Evolutionary conservation across 1,284 basidiomycete genomes (phyloP).

Genomic region (Rhizopogon parksii): DNA sequence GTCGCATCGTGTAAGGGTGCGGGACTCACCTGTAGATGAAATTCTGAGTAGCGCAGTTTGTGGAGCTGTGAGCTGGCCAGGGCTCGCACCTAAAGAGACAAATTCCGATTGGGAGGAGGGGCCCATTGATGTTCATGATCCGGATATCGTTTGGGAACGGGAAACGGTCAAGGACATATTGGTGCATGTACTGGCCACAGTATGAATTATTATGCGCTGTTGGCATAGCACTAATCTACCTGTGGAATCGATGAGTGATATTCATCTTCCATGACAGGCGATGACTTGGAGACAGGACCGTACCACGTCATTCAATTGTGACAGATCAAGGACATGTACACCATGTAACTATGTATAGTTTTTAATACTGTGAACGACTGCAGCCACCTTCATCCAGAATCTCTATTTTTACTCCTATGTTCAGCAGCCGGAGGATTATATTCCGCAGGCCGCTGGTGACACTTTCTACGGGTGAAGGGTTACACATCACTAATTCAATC

Average conservation of each 20-base stretch:
- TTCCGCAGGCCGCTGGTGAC: no score
- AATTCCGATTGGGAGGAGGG: slow-evolving; percentile 3
- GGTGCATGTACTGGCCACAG: slow-evolving; percentile 46
- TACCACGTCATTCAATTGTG: neutral
- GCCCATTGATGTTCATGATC: neutral
- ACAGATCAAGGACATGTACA: neutral
- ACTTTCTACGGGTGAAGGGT: no score
- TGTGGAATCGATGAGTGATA: neutral
- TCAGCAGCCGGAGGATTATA: no score
- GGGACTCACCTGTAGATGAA: slow-evolving; percentile 62
- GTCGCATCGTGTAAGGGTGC: slow-evolving; percentile 61
- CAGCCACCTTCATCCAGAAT: no score
- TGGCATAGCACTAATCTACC: neutral
- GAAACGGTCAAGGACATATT: slow-evolving; percentile 54
- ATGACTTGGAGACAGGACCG: neutral
- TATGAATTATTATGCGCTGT: slow-evolving; percentile 25
- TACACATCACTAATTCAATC: no score
- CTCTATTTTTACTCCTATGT: neutral
- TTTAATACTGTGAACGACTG: neutral
- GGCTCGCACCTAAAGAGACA: slow-evolving; percentile 21
- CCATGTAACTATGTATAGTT: neutral
- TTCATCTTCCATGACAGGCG: neutral
- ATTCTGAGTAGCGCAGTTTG: slow-evolving; percentile 54
- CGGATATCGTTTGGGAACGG: slow-evolving; percentile 26
- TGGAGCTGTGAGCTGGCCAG: slow-evolving; percentile 33